These are phyloP conservation scores for Podila horticola DNA, from an alignment of 192 early-diverging fungal genomes.

Conservation along the genomic window DNA sequence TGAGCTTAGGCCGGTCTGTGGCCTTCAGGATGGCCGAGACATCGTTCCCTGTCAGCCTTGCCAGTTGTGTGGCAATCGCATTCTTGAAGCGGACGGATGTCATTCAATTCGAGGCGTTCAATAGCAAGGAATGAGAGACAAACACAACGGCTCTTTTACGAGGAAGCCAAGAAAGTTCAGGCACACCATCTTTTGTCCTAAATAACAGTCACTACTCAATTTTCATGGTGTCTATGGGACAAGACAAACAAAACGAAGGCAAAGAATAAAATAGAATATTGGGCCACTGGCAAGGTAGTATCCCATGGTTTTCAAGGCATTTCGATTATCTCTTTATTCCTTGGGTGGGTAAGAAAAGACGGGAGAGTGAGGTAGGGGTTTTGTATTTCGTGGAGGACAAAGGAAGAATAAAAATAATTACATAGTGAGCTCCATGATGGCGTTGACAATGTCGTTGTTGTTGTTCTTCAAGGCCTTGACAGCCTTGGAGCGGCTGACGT, in stretches of 20 bases:
- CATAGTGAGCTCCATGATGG: slow-evolving; percentile 82
- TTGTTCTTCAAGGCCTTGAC: slow-evolving; percentile 90
- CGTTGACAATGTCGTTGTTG: slow-evolving; percentile 93
- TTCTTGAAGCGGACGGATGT: slow-evolving; percentile 47
- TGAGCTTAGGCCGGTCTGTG: slow-evolving; percentile 49
- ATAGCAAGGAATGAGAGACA: background rate
- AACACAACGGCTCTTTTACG: no score
- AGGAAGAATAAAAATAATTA: slow-evolving; percentile 18
- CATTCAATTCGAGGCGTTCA: slow-evolving; percentile 7
- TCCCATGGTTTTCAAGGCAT: background rate
- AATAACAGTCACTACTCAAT: background rate
- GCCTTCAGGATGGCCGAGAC: slow-evolving; percentile 14
- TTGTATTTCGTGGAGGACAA: background rate
- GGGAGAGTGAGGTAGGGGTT: background rate
- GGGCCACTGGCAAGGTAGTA: background rate
- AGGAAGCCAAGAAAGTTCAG: no score
- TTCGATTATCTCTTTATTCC: background rate
- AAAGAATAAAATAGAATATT: background rate
- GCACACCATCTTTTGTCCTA: no score
- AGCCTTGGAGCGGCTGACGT: slow-evolving; percentile 87
- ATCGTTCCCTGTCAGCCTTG: slow-evolving; percentile 38
- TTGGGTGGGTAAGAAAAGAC: background rate
- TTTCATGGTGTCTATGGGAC: background rate
- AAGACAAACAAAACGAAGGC: background rate
- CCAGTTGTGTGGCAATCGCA: slow-evolving; percentile 48